A percentile compares a stretch with the other conserved stretches of the same genome.
Evolutionary conservation across 2,329 filamentous ascomycete species (phyloP).

Genomic region (Pseudomassariella vexata): DNA sequence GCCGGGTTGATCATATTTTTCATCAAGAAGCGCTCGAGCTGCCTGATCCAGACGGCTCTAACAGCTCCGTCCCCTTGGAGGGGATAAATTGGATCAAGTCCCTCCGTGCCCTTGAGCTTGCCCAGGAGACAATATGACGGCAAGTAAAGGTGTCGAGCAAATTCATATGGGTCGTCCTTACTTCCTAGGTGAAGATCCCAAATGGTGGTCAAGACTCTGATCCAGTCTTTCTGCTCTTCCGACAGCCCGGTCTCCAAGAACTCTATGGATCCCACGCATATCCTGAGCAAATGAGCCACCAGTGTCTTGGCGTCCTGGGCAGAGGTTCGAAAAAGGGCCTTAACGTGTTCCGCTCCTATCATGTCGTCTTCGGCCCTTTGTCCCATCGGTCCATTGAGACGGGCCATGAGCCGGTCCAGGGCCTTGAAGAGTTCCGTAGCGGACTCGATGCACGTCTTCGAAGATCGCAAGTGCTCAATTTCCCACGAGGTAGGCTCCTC

Average conservation of each 20-base stretch:
- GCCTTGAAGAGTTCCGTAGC: constrained; percentile 43
- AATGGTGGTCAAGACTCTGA: constrained; percentile 36
- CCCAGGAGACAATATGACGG: constrained; percentile 33
- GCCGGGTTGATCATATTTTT: constrained; percentile 47
- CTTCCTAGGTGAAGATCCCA: constrained; percentile 52
- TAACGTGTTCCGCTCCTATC: constrained; percentile 53
- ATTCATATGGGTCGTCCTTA: constrained; percentile 38
- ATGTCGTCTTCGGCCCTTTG: constrained; percentile 32
- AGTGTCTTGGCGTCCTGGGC: constrained; percentile 40
- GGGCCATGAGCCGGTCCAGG: constrained; percentile 38
- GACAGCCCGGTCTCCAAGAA: constrained; percentile 23
- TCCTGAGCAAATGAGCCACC: constrained; percentile 36
- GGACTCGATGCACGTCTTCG: constrained; percentile 36
- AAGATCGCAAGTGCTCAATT: constrained; percentile 31
- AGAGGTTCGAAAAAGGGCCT: constrained; percentile 47
- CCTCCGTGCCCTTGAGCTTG: constrained; percentile 31
- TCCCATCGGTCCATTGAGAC: constrained; percentile 30
- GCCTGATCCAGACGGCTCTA: constrained; percentile 35
- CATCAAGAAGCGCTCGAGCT: constrained; percentile 43
- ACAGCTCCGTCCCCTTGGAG: constrained; percentile 16
- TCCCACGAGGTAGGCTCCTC: constrained; percentile 29
- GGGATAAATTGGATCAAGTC: constrained; percentile 19
- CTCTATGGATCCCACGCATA: constrained; percentile 36
- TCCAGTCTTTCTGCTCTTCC: constrained; percentile 39
- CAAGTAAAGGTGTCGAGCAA: constrained; percentile 40